Evolutionary conservation across 805 yeast species (phyloP), one percentile per base, ranked within the genome.

Genomic region (Spathaspora gorwiae): DNA sequence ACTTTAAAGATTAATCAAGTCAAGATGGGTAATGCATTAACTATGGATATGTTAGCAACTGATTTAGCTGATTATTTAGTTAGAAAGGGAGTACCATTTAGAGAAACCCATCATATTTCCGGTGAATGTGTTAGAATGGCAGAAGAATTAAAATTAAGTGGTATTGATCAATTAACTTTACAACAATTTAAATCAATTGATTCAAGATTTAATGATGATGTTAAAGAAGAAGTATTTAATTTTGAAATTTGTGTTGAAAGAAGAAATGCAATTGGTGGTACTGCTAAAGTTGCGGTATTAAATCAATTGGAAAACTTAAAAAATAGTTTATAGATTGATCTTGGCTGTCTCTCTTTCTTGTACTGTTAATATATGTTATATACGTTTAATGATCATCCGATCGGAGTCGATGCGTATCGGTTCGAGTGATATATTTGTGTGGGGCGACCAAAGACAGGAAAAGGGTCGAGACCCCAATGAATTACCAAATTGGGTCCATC

Each of bases 31-130:
- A 81, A 77, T 37, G 92, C 98, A 0, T 78, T 94, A 57, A 90
- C 98, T 27, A 92, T 92, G 96, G 99, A 94, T 68, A 94, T 94
- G 99, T 79, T 94, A 57, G 99, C 99, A 15, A 94, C 99, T 30
- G 99, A 94, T 65, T 78, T 94, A 56, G 99, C 99, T 35, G 99
- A 94, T 66, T 94, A 94, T 66, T 76, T 94, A 53, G 99, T 94
- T 42, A 84, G 97, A 72, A 90, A 85, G 66, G 99, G 99, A 49
- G 99, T 94, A 54, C 99, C 99, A 46, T 94, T 94, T 73, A 88
- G 99, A 75, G 98, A 94, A 70, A 94, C 99, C 1, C 99, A 94
- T 71, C 98, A 94, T 66, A 94, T 94, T 50, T 89, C 97, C 6
- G 99, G 99, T 46, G 96, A 90, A 66, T 94, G 97, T 71, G 99